Conservation (phyloP, 139 green algal species). For the Micromonas commoda region DNA sequence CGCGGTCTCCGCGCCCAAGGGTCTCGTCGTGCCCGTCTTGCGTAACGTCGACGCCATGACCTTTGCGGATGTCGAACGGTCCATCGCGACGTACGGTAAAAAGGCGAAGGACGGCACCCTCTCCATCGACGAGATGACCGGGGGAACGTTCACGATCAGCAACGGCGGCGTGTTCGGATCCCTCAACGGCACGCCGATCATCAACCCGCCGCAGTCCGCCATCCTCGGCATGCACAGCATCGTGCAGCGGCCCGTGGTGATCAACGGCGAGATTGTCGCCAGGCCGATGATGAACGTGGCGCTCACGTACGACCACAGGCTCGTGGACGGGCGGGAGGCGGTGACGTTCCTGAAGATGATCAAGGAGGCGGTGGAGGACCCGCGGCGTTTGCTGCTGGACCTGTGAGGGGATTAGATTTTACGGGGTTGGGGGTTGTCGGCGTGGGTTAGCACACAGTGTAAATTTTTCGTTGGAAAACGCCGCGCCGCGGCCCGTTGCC, state of each 20-base stretch:
- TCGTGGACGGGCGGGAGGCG: slow-evolving; percentile 92
- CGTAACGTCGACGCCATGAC: slow-evolving; percentile 66
- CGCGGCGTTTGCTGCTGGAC: slow-evolving; percentile 82
- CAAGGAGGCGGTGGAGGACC: slow-evolving; percentile 97
- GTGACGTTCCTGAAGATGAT: slow-evolving; percentile 96
- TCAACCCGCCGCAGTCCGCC: slow-evolving; percentile 92
- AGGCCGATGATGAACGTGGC: slow-evolving; percentile 98
- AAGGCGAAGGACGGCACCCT: slow-evolving; percentile 92
- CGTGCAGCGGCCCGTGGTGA: slow-evolving; percentile 70
- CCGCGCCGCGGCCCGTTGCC: too few species aligned
- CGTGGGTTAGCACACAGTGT: too few species aligned
- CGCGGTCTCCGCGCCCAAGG: slow-evolving; percentile 86
- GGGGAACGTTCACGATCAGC: slow-evolving; percentile 98
- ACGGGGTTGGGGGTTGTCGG: too few species aligned
- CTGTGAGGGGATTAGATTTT: too few species aligned
- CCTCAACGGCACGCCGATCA: slow-evolving; percentile 95
- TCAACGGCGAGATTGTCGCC: slow-evolving; percentile 70
- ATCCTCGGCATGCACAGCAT: slow-evolving; percentile 98
- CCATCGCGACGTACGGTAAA: slow-evolving; percentile 77
- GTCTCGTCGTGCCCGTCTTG: slow-evolving; percentile 90
- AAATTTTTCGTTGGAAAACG: too few species aligned
- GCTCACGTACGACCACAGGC: slow-evolving; percentile 97
- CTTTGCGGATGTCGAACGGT: slow-evolving; percentile 91
- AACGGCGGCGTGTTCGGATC: slow-evolving; percentile 97
- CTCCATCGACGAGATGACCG: slow-evolving; percentile 97